phyloP scores from a whole-genome alignment of 1,284 basidiomycete species.

The Fistulina hepatica region DNA sequence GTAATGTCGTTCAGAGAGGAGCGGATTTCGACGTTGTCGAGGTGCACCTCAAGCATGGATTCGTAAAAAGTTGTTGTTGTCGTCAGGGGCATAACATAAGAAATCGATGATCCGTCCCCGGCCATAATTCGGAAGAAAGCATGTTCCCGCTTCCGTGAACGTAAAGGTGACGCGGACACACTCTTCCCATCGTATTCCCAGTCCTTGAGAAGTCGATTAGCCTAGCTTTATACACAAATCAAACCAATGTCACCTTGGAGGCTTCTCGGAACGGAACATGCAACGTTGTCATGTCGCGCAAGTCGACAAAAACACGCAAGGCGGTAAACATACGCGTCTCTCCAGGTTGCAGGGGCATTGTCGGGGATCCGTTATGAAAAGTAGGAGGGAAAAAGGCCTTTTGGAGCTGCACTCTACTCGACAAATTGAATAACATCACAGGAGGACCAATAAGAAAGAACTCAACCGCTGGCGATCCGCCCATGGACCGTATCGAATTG shows the following conservation, averaged over 20 bases:
- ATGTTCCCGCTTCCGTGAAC: constrained; percentile 48
- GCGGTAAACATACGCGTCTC: constrained; percentile 74
- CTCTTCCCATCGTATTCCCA: constrained; percentile 77
- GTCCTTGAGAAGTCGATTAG: constrained; percentile 36
- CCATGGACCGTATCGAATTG: constrained; percentile 86
- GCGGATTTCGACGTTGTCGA: constrained; percentile 68
- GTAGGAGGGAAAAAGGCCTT: constrained; percentile 72
- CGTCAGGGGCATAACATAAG: constrained; percentile 75
- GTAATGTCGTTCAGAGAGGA: constrained; percentile 83
- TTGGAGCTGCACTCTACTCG: constrained; percentile 67
- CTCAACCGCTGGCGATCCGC: constrained; percentile 77
- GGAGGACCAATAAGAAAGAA: not conserved
- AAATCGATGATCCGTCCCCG: constrained; percentile 75
- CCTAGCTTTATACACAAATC: too few relatives aligned
- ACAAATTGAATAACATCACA: not conserved
- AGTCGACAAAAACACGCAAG: constrained; percentile 69
- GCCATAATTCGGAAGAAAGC: constrained; percentile 66
- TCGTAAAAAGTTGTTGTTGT: constrained; percentile 66
- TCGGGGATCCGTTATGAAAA: constrained; percentile 54
- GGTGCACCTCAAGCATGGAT: constrained; percentile 66
- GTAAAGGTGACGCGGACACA: constrained; percentile 32
- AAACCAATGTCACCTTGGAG: constrained; percentile 61
- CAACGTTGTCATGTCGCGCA: constrained; percentile 65
- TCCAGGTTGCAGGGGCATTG: constrained; percentile 53
- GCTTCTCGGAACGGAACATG: constrained; percentile 81